A percentile compares a stretch with the other conserved stretches of the same genome.
phyloP scores from a whole-genome alignment of 352 stramenopile genomes.

The Phytophthora idaei region DNA sequence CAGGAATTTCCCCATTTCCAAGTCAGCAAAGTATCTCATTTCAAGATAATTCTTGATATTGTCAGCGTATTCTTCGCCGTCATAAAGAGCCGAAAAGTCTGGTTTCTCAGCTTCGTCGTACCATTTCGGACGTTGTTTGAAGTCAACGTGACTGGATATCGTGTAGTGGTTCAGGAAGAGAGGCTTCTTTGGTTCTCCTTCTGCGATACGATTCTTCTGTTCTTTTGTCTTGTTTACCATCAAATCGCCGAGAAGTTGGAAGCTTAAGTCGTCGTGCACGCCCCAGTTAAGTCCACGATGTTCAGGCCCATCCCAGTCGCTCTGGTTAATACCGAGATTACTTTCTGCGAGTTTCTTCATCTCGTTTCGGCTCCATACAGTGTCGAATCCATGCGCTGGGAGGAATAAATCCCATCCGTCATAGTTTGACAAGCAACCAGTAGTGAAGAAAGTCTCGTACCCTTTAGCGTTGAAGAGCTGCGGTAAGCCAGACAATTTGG shows the following conservation, averaged over 20 bases:
- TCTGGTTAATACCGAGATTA: conserved; percentile 35
- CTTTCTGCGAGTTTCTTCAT: conserved; percentile 41
- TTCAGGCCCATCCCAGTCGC: conserved; percentile 37
- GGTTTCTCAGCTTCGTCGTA: conserved; percentile 38
- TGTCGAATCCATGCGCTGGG: conserved; percentile 54
- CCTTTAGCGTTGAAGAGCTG: conserved; percentile 56
- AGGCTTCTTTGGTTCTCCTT: conserved; percentile 39
- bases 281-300: conserved; percentile 41
- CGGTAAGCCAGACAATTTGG: conserved; percentile 42
- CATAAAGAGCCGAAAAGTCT: conserved; percentile 49
- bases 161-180: conserved; percentile 67
- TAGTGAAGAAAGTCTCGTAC: conserved; percentile 54
- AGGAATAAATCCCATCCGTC: conserved; percentile 55
- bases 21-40: conserved; percentile 57
- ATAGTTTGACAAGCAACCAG: conserved; percentile 46
- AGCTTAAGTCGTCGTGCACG: conserved; percentile 61
- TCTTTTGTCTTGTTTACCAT: conserved; percentile 49
- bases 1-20: conserved; percentile 59
- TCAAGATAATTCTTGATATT: conserved; percentile 49
- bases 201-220: conserved; percentile 15
- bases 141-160: conserved; percentile 60
- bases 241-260: conserved; percentile 51
- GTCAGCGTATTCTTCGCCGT: conserved; percentile 25
- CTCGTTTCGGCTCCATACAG: conserved; percentile 40
- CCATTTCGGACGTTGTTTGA: conserved; percentile 43